Evolutionary conservation across 306 rosid species (phyloP), one percentile per base, ranked within the genome.

Genomic region (Sicyos baderoa): DNA sequence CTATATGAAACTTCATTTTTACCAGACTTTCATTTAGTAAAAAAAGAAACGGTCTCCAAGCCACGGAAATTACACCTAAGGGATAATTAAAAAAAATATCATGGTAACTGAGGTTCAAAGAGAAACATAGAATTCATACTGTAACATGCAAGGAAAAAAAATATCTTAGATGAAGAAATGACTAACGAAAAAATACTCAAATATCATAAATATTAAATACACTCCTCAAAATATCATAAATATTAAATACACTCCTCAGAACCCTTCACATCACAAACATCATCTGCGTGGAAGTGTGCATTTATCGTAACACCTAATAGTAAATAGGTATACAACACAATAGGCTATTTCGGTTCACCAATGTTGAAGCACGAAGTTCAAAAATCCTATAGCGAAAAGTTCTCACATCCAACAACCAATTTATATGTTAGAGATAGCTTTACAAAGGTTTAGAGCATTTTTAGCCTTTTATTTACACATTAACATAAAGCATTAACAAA

Each of bases 401-500:
- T 19, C 17, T 40, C 15, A 42, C 18, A 63, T 63, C 52, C 52
- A 63, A 63, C 5, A 15, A 27, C 0, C 42, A 14, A 58, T 58
- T 27, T 58, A 0, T 9, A 9, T 61, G 47, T n/a, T 60, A 32
- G 12, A 13, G 40, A 57, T 47, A n/a, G 15, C 29, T 2, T 35
- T 25, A 63, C 68, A 18, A 17, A 40, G 23, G 50, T n/a, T 62
- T 8, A 40, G 13, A 8, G 62, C 23, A 66, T 22, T 45, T 29
- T 19, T 65, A 42, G 52, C 18, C 40, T 44, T 59, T 5, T 16
- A 14, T n/a, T 17, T 35, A 32, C 12, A 71, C 25, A 18, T n/a
- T 60, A 55, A 55, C 49, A 55, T 55, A 58, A 22, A 57, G 19
- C 69, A 60, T 59, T 3, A 7, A 60, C 53, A 61, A 15, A 72